phyloP scores from a whole-genome alignment of 495 filamentous ascomycete genomes.

The Penicillium maclennaniae region DNA sequence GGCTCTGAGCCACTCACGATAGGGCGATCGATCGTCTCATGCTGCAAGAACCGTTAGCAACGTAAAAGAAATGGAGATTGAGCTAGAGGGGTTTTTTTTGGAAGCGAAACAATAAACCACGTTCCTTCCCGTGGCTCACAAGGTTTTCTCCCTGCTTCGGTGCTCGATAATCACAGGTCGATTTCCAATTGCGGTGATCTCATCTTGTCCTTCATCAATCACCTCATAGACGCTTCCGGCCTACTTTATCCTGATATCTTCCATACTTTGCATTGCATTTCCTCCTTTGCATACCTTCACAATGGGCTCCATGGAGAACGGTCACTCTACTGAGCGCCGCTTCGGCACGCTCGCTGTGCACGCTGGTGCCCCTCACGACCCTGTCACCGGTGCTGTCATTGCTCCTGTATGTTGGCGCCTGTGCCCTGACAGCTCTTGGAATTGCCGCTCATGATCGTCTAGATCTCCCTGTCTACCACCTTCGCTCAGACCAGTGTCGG shows the following conservation, averaged over 20 bases:
- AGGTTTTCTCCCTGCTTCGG: slow-evolving; percentile 1
- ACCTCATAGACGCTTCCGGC: slow-evolving; percentile 9
- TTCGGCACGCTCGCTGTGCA: slow-evolving; percentile 96
- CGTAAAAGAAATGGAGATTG: slow-evolving; percentile 18
- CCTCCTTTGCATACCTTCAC: slow-evolving; percentile 2
- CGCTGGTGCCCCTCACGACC: slow-evolving; percentile 85
- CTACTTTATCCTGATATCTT: background rate
- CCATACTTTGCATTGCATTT: slow-evolving; percentile 7
- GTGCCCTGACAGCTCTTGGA: background rate
- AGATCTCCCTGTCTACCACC: slow-evolving; percentile 94
- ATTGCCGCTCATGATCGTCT: slow-evolving; percentile 12
- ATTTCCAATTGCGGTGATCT: slow-evolving; percentile 22
- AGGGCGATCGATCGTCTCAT: slow-evolving; percentile 15
- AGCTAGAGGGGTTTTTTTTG: slow-evolving; percentile 15
- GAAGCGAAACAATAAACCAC: slow-evolving; percentile 1
- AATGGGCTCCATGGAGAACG: slow-evolving; percentile 31
- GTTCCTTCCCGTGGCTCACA: slow-evolving; percentile 5
- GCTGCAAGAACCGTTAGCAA: slow-evolving; percentile 8
- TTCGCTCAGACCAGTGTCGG: slow-evolving; percentile 84
- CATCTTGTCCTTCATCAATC: slow-evolving; percentile 16
- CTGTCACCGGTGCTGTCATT: slow-evolving; percentile 89
- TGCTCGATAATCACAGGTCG: slow-evolving; percentile 19
- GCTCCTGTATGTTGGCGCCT: slow-evolving; percentile 55
- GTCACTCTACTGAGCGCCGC: slow-evolving; percentile 42
- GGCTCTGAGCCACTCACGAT: slow-evolving; percentile 15